Evolutionary conservation across 2,329 filamentous ascomycete species (phyloP), one percentile per base, ranked within the genome.

Genomic region (Arthrobotrys pseudoclavata): DNA sequence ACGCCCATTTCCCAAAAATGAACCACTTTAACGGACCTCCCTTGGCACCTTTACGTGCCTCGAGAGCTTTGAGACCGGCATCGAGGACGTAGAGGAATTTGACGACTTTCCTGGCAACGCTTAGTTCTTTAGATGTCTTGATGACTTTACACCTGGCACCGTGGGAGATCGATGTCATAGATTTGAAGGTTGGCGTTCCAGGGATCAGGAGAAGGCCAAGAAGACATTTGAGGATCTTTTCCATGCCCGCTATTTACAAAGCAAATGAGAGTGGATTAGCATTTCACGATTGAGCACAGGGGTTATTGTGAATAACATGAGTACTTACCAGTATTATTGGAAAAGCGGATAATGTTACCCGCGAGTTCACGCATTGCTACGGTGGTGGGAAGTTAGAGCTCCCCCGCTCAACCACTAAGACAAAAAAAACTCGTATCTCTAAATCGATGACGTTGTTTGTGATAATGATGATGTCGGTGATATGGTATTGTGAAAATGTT

Each of bases 331-430:
- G 75, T 79, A 26, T 79, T 79, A 50, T 79, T 79, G 24, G 75
- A 74, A 62, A 79, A 79, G 55, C 75, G 75, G 69, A 79, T 74
- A 50, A 79, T 74, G 45, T 69, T 37, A 34, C 75, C 75, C 52
- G 75, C 69, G 60, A 74, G 24, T 79, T 61, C 75, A 42, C 68
- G 62, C 66, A 79, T 70, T 24, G 48, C 61, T 40, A 37, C 24
- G 34, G 61, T 57, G 68, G 50, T 42, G 57, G 29, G 52, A 48
- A 47, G 40, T 60, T 60, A 40, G 53, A 40, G 50, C 67, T 61
- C 72, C 69, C 60, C 66, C 47, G 53, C 52, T 26, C 55, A n/a
- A n/a, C 10, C 18, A 24, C 10, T 34, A 40, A 42, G 24, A 55
- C 15, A 42, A 31, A 9, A 22, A 22, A 42, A 34, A 34, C 20